These are phyloP conservation scores for Phyllostachys edulis DNA, from an alignment of 176 grass and related monocot species.

Conservation along the genomic window DNA sequence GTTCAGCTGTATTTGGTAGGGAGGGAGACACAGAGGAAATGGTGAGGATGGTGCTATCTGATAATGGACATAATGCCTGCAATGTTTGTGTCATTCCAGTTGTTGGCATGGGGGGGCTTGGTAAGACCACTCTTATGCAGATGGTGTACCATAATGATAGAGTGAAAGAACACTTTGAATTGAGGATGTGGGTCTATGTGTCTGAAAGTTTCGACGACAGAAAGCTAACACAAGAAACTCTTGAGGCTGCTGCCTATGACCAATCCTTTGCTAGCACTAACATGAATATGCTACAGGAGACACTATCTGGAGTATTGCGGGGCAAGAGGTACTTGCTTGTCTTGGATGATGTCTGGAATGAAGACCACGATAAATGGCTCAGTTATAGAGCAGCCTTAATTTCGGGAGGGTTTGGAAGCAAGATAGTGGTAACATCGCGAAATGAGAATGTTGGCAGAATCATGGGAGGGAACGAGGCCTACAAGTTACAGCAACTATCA, in stretches of 20 bases:
- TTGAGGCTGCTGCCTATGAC: slow-evolving; percentile 54
- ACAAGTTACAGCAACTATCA: slow-evolving; percentile 55
- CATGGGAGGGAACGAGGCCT: slow-evolving; percentile 50
- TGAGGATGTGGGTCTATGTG: slow-evolving; percentile 62
- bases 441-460: slow-evolving; percentile 60
- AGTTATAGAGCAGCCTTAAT: slow-evolving; percentile 61
- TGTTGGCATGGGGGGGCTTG: slow-evolving; percentile 67
- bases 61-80: slow-evolving; percentile 31
- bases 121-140: slow-evolving; percentile 68
- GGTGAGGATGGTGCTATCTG: slow-evolving; percentile 52
- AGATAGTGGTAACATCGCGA: slow-evolving; percentile 69
- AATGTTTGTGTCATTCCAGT: slow-evolving; percentile 62
- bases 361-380: slow-evolving; percentile 61
- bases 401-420: slow-evolving; percentile 63
- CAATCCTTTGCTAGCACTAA: slow-evolving; percentile 53
- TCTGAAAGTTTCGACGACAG: slow-evolving; percentile 60
- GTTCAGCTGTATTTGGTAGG: slow-evolving; percentile 58
- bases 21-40: slow-evolving; percentile 61
- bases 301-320: slow-evolving; percentile 38
- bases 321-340: slow-evolving; percentile 72
- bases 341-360: slow-evolving; percentile 85
- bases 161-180: slow-evolving; percentile 53
- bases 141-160: slow-evolving; percentile 63
- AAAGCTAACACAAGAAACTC: slow-evolving; percentile 64
- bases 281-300: slow-evolving; percentile 71